Evolutionary conservation across 257 asterid species (phyloP).

Genomic region (Capsicum baccatum): DNA sequence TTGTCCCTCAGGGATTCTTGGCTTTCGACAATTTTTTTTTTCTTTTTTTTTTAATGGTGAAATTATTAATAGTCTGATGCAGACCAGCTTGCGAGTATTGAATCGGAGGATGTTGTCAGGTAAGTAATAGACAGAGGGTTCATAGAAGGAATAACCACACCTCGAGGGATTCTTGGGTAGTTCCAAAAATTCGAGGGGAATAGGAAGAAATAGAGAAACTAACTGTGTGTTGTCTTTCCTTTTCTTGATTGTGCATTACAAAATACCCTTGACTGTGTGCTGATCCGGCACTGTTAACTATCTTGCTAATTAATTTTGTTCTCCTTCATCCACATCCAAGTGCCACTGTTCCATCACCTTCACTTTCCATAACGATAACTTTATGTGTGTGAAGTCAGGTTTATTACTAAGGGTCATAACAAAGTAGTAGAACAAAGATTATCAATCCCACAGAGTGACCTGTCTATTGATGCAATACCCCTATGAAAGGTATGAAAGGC

Average conservation of each 20-base stretch:
- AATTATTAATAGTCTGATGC: background rate
- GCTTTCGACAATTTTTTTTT: background rate
- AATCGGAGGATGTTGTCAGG: background rate
- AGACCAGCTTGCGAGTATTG: background rate
- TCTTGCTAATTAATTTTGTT: background rate
- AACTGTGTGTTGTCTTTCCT: background rate
- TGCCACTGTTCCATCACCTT: background rate
- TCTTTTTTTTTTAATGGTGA: background rate
- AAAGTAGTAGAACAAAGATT: background rate
- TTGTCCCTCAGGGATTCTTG: background rate
- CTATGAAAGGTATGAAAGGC: background rate
- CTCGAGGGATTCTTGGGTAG: background rate
- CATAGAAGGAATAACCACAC: background rate
- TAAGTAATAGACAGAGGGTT: no score
- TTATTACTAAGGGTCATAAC: background rate
- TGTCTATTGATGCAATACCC: slow-evolving; percentile 1
- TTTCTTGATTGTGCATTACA: background rate
- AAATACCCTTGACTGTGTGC: background rate
- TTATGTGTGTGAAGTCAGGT: slow-evolving; percentile 16
- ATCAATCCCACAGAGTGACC: background rate
- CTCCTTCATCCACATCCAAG: background rate
- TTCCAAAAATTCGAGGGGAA: background rate
- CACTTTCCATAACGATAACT: background rate
- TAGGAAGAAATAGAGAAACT: background rate
- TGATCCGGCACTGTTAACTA: background rate